Conservation (phyloP, 371 early-diverging fungal species). For the Haplosporangium sp. region DNA sequence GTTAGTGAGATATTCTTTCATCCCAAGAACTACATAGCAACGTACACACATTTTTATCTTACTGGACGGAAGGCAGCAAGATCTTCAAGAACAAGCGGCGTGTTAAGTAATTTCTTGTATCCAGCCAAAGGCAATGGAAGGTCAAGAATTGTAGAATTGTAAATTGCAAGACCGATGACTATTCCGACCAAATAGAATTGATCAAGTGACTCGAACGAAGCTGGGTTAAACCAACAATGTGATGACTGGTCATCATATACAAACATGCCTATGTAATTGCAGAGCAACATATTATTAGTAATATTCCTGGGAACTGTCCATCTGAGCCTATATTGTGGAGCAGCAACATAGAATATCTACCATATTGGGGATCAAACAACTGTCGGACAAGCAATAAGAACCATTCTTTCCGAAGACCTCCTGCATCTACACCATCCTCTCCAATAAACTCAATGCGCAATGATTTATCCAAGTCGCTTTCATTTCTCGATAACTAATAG, state of each 20-base stretch:
- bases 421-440: constrained; percentile 95
- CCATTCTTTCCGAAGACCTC: constrained; percentile 97
- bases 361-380: constrained; percentile 92
- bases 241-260: constrained; percentile 78
- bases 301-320: background rate
- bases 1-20: background rate
- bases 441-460: constrained; percentile 89
- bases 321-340: constrained; percentile 2
- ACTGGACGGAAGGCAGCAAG: constrained; percentile 69
- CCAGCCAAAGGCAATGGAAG: constrained; percentile 90
- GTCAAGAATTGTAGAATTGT: constrained; percentile 93
- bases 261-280: constrained; percentile 66
- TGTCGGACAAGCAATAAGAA: constrained; percentile 91
- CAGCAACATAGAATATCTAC: constrained; percentile 52
- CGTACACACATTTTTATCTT: background rate
- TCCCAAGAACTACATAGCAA: background rate
- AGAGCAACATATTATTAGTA: background rate
- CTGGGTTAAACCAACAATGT: constrained; percentile 95
- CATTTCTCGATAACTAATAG: constrained; percentile 69
- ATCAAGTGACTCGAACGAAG: constrained; percentile 86
- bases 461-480: constrained; percentile 87
- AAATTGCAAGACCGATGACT: constrained; percentile 93
- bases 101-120: constrained; percentile 93
- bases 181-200: constrained; percentile 94
- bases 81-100: constrained; percentile 69